Percentiles rank a stretch among this genome's conserved stretches.
Evolutionary conservation across 495 filamentous ascomycete species (phyloP).

Genomic region (Niebla homalea): DNA sequence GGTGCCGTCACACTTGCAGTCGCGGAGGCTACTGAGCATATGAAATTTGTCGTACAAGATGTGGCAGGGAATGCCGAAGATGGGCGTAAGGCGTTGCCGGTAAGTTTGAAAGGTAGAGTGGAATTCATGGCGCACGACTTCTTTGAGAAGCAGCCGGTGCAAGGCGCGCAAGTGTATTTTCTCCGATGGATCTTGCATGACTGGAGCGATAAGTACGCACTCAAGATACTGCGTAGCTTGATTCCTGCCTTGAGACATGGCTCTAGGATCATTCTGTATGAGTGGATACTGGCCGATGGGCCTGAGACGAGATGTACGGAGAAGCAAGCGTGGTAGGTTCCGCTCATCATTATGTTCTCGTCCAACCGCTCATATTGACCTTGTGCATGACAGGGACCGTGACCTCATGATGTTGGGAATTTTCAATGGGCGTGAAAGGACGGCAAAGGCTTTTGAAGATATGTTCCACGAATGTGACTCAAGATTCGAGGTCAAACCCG

Average conservation of each 20-base stretch:
- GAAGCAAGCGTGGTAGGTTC: slow-evolving; percentile 6
- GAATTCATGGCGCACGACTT: slow-evolving; percentile 37
- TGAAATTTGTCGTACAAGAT: slow-evolving; percentile 47
- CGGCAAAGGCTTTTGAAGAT: slow-evolving; percentile 19
- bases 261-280: slow-evolving; percentile 36
- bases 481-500: slow-evolving; percentile 14
- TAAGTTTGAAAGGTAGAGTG: slow-evolving; percentile 27
- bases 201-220: slow-evolving; percentile 42
- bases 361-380: neutral
- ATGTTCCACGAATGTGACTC: slow-evolving; percentile 21
- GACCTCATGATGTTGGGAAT: slow-evolving; percentile 27
- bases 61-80: slow-evolving; percentile 31
- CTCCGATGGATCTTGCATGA: slow-evolving; percentile 48
- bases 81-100: slow-evolving; percentile 17
- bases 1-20: slow-evolving; percentile 38
- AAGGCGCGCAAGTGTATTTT: slow-evolving; percentile 38
- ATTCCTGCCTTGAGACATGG: slow-evolving; percentile 40
- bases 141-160: slow-evolving; percentile 33
- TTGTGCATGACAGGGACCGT: slow-evolving; percentile 13
- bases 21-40: slow-evolving; percentile 29
- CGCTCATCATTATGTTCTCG: neutral
- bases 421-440: slow-evolving; percentile 25
- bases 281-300: slow-evolving; percentile 24
- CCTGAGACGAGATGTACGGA: slow-evolving; percentile 12
- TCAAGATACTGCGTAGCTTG: slow-evolving; percentile 36